Evolutionary conservation across 805 yeast species (phyloP).

Genomic region (Saccharomycopsis oosterbeekiorum): DNA sequence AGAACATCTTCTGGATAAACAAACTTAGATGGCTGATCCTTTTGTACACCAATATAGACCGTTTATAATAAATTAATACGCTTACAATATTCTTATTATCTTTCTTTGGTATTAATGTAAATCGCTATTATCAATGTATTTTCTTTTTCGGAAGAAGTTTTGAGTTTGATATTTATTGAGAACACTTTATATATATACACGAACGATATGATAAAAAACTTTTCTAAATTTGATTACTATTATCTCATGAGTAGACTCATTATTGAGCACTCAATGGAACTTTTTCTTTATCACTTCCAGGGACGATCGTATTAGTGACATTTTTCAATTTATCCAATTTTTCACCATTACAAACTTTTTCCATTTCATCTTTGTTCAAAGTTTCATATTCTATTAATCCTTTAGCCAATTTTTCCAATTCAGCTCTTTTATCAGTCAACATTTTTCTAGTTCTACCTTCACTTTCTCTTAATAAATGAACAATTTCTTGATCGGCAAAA

Average conservation of each 20-base stretch:
- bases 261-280: not conserved
- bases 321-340: conserved; percentile 56
- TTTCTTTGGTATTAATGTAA: not conserved
- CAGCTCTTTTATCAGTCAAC: conserved; percentile 50
- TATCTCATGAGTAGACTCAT: not conserved
- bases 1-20: too few relatives aligned
- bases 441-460: conserved; percentile 71
- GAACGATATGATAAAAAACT: not conserved
- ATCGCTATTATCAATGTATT: not conserved
- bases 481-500: conserved; percentile 86
- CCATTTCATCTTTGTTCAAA: conserved; percentile 82
- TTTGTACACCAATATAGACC: too few relatives aligned
- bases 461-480: conserved; percentile 60
- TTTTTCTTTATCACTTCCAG: conserved; percentile 24
- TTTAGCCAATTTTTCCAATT: conserved; percentile 80
- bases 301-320: conserved; percentile 67
- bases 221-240: not conserved
- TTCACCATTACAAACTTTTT: conserved; percentile 75
- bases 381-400: conserved; percentile 95
- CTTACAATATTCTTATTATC: not conserved
- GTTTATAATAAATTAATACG: too few relatives aligned
- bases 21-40: too few relatives aligned
- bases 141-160: not conserved
- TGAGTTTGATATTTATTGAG: not conserved
- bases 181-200: not conserved